These are phyloP conservation scores for Rosellinia necatrix DNA, from an alignment of 2,329 filamentous ascomycete genomes.

Conservation along the genomic window DNA sequence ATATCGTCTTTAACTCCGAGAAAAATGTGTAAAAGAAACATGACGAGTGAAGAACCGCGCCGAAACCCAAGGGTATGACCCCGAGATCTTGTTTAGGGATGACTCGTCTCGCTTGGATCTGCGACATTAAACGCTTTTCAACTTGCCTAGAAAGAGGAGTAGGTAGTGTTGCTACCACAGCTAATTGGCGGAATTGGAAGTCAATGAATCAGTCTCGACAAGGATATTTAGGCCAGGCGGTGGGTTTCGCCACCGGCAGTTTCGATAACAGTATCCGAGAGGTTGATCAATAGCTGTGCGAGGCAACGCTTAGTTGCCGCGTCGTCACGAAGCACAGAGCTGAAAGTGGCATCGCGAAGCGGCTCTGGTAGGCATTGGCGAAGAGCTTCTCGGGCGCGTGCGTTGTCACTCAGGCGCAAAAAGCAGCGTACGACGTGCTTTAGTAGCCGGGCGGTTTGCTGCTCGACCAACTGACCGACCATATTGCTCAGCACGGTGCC, in stretches of 20 bases:
- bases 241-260: conserved; percentile 32
- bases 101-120: not conserved
- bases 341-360: conserved; percentile 98
- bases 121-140: not conserved
- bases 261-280: conserved; percentile 82
- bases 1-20: conserved; percentile 22
- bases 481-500: conserved; percentile 98
- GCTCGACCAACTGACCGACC: conserved; percentile 96
- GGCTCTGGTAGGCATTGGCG: conserved; percentile 96
- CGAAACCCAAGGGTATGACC: not conserved
- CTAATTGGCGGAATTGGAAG: not conserved
- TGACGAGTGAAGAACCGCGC: not conserved
- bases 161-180: not conserved
- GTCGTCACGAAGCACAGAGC: conserved; percentile 92
- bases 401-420: conserved; percentile 92
- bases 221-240: conserved; percentile 15
- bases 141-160: not conserved
- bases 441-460: conserved; percentile 91
- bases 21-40: conserved; percentile 19
- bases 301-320: conserved; percentile 97
- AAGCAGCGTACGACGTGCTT: conserved; percentile 99
- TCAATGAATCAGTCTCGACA: not conserved
- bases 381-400: conserved; percentile 89
- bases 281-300: conserved; percentile 94
- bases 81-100: not conserved